Evolutionary conservation across 495 filamentous ascomycete species (phyloP), one percentile per base, ranked within the genome.

Genomic region (Endocarpon pusillum): DNA sequence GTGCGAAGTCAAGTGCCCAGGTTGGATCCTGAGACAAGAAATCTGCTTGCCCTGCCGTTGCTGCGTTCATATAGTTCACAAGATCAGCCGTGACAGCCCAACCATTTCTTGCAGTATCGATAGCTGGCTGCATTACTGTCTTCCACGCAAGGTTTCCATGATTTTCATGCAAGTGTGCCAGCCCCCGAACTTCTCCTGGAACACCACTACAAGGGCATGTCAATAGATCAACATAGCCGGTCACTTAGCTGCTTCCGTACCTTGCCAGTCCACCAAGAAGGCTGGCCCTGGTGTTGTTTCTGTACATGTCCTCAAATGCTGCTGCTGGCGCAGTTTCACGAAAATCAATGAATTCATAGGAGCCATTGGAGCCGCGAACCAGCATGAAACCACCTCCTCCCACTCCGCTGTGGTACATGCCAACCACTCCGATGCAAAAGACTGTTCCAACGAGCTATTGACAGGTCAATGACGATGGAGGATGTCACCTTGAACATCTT

Each of bases 341-440:
- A 48, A 86, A 94, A 51, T 94, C 84, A 33, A 91, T 73, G 35
- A 73, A 69, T 42, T 84, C 78, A 47, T 75, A 83, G 20, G 53
- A 51, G 7, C 78, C 78, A 22, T 71, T 54, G 3, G 62, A 54
- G 18, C 69, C 61, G 25, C 75, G 69, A 17, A 87, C 66, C 2
- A 93, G 63, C 64, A 78, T 74, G 54, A 93, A 94, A 1, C 85
- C 84, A n/a, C 85, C 85, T 3, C 85, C 85, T 3, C 82, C 82
- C 22, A 92, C 73, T 19, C 82, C 82, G 19, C 76, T 81, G 52
- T 92, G 83, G 41, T 87, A 83, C 81, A 89, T 87, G 0, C 62
- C 77, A 35, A 78, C 66, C 4, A 81, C 77, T 2, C 81, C 81
- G 16, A 84, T 68, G 29, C 80, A 86, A 28, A 84, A 61, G 26